Percentiles rank a stretch among this genome's conserved stretches.
These are phyloP conservation scores for Lactarius psammicola DNA, from an alignment of 768 basidiomycete genomes.

Conservation along the genomic window DNA sequence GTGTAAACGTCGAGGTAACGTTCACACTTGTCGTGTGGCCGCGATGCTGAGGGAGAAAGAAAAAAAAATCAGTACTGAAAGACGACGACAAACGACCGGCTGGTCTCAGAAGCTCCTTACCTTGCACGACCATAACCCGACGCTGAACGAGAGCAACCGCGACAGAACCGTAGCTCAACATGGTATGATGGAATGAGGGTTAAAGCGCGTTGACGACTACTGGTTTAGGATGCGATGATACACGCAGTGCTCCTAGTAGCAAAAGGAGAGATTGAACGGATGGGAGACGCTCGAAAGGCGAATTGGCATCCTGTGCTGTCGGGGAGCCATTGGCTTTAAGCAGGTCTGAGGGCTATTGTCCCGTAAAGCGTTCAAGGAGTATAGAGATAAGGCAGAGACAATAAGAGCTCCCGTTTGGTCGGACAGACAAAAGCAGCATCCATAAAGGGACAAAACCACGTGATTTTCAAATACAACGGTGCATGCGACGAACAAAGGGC, in stretches of 20 bases:
- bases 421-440: slow-evolving; percentile 6
- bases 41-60: slow-evolving; percentile 48
- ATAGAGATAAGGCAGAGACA: slow-evolving; percentile 2
- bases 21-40: slow-evolving; percentile 54
- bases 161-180: slow-evolving; percentile 47
- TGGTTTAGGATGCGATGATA: background rate
- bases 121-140: slow-evolving; percentile 67
- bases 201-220: background rate
- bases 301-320: background rate
- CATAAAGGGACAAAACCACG: background rate
- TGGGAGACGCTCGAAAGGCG: background rate
- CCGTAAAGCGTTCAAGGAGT: slow-evolving; percentile 11
- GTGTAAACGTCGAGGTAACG: slow-evolving; percentile 65
- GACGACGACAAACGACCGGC: background rate
- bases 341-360: slow-evolving; percentile 22
- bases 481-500: background rate
- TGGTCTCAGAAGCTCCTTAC: slow-evolving; percentile 44
- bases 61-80: background rate
- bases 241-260: background rate
- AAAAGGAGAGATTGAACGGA: background rate
- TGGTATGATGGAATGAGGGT: background rate
- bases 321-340: background rate
- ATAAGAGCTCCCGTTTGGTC: background rate
- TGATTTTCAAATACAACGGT: background rate
- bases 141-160: slow-evolving; percentile 69